Evolutionary conservation across 2,329 filamentous ascomycete species (phyloP), one percentile per base, ranked within the genome.

Genomic region (Colletotrichum higginsianum): DNA sequence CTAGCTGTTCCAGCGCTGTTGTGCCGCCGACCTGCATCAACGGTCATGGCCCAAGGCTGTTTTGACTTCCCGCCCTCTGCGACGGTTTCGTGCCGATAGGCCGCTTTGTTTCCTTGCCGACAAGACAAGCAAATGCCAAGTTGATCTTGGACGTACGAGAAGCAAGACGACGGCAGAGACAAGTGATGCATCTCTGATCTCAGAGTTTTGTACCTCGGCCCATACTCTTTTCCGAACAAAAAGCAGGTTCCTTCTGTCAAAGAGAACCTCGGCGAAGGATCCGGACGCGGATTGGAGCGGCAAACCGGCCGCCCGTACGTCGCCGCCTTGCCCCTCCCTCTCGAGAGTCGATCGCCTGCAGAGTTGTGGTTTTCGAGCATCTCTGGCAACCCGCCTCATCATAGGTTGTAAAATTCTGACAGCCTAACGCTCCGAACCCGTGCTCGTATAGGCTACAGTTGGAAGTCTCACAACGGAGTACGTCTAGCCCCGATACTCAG

Each of bases 51-150:
- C 11, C 26, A 30, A 23, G 52, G 46, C 16, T 4, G 38, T 71
- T 60, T 38, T 49, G 38, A 42, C 46, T 26, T 38, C 6, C 42
- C 21, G 40, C 7, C 46, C 47, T 42, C 53, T 40, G 65, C 57
- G n/a, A 42, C 46, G 65, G 68, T 47, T 58, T 57, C 58, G 46
- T 71, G 66, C 68, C 58, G 58, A 68, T 68, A 71, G 65, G 68
- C 26, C 30, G 15, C 21, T 40, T 47, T 58, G 11, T 8, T 18
- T 49, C 52, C 40, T 56, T 68, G 52, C 47, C n/a, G 46, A 68
- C 30, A 44, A 57, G 57, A 71, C 58, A 68, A 60, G 46, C 38
- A 60, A 67, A 60, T 52, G 58, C 68, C 65, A 63, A 71, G 58
- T 52, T 15, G 40, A 47, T 56, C 26, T 26, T 26, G 26, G 26